A percentile compares a stretch with the other conserved stretches of the same genome.
These are phyloP conservation scores for Shiraia bambusicola DNA, from an alignment of 2,329 filamentous ascomycete species.

Conservation along the genomic window DNA sequence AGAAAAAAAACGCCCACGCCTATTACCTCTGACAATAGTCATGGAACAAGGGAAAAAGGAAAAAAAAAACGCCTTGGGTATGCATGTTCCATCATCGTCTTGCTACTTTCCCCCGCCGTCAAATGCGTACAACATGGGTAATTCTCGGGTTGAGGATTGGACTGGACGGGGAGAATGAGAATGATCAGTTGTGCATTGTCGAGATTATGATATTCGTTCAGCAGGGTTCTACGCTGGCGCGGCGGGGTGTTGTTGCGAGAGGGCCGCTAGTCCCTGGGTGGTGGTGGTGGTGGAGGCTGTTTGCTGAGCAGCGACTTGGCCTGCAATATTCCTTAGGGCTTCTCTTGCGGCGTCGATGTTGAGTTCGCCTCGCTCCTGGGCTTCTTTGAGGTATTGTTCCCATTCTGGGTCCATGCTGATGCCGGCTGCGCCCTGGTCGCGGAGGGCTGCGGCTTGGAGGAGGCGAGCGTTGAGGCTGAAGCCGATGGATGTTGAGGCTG, in stretches of 20 bases:
- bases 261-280: constrained; percentile 5
- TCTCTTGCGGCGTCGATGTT: constrained; percentile 38
- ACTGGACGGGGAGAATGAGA: too few species aligned
- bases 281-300: neutral
- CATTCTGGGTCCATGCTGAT: constrained; percentile 68
- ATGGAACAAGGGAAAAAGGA: neutral
- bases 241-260: constrained; percentile 2
- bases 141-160: too few species aligned
- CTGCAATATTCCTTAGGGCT: constrained; percentile 34
- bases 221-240: constrained; percentile 11
- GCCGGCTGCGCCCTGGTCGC: constrained; percentile 60
- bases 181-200: too few species aligned
- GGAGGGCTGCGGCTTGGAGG: constrained; percentile 62
- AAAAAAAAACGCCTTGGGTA: constrained; percentile 3
- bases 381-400: constrained; percentile 74
- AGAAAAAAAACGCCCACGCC: too few species aligned
- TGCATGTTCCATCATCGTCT: too few species aligned
- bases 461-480: constrained; percentile 63
- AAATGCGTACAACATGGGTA: too few species aligned
- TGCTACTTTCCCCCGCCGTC: too few species aligned
- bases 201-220: neutral
- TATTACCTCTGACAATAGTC: too few species aligned
- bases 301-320: constrained; percentile 26
- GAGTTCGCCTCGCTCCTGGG: constrained; percentile 60
- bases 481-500: constrained; percentile 56